Percentiles rank a stretch among this genome's conserved stretches.
These are phyloP conservation scores for Globisporangium uncinulatum DNA, from an alignment of 352 stramenopile species.

Conservation along the genomic window DNA sequence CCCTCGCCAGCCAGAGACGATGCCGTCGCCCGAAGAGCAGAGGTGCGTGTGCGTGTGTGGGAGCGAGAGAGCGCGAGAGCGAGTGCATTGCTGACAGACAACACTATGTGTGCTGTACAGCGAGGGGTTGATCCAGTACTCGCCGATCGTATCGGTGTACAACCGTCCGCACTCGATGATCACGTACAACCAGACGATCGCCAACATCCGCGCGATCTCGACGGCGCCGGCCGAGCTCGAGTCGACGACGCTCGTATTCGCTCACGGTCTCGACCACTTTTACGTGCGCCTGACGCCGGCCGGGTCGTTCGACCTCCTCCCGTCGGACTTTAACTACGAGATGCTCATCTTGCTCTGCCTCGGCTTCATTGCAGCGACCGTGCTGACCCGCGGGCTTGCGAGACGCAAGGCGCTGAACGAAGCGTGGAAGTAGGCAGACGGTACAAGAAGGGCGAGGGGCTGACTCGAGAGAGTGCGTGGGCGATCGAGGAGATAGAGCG, in stretches of 20 bases:
- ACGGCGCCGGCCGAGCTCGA: constrained; percentile 87
- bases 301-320: constrained; percentile 94
- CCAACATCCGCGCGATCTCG: constrained; percentile 62
- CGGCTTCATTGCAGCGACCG: constrained; percentile 76
- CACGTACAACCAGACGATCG: constrained; percentile 90
- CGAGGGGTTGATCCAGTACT: constrained; percentile 86
- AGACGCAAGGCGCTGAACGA: constrained; percentile 74
- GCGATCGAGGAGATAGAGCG: background rate
- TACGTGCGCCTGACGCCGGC: constrained; percentile 91
- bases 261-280: constrained; percentile 92
- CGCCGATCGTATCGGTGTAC: constrained; percentile 86
- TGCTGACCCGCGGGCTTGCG: constrained; percentile 57
- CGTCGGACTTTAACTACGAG: constrained; percentile 94
- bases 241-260: constrained; percentile 93
- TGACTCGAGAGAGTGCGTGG: background rate
- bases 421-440: constrained; percentile 65
- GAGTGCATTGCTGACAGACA: background rate
- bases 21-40: constrained; percentile 81
- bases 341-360: constrained; percentile 90
- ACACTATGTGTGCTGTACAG: constrained; percentile 13
- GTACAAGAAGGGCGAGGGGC: background rate
- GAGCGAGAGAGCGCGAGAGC: background rate
- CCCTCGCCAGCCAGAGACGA: constrained; percentile 90
- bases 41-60: constrained; percentile 19
- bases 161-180: constrained; percentile 80